Percentiles rank a stretch among this genome's conserved stretches.
Conservation (phyloP, 129 eudicot genomes). For the Pittosporum tobira region DNA sequence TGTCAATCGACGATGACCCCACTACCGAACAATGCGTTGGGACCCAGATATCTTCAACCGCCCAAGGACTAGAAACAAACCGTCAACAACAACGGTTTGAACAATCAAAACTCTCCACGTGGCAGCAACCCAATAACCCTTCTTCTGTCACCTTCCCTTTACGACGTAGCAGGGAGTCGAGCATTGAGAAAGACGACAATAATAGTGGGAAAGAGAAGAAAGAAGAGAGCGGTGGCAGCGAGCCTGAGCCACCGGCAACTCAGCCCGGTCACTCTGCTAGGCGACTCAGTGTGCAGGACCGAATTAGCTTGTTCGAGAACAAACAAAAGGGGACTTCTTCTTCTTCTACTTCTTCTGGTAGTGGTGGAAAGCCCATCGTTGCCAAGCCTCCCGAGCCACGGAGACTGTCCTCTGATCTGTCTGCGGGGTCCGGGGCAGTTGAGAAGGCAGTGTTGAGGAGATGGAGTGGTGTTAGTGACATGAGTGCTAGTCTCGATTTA, state of each 20-base stretch:
- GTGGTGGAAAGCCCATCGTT: conserved; percentile 50
- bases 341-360: too few species aligned
- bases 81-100: conserved; percentile 5
- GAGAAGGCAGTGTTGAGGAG: conserved; percentile 71
- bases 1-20: conserved; percentile 78
- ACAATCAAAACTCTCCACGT: neutral
- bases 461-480: conserved; percentile 99
- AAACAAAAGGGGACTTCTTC: conserved; percentile 81
- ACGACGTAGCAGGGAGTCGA: conserved; percentile 35
- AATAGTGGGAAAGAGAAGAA: conserved; percentile 29
- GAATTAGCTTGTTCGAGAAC: conserved; percentile 82
- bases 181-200: conserved; percentile 30
- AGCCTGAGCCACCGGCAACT: conserved; percentile 20
- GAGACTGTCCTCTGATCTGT: conserved; percentile 72
- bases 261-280: conserved; percentile 52
- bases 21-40: conserved; percentile 17
- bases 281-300: conserved; percentile 93
- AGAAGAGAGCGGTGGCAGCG: conserved; percentile 32
- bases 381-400: conserved; percentile 60
- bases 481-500: conserved; percentile 81
- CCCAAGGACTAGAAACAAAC: conserved; percentile 1
- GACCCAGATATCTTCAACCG: neutral
- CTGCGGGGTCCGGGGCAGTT: conserved; percentile 25
- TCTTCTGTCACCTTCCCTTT: conserved; percentile 26
- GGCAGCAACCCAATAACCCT: conserved; percentile 20